These are phyloP conservation scores for Pleurostoma richardsiae DNA, from an alignment of 2,329 filamentous ascomycete genomes.

Conservation along the genomic window DNA sequence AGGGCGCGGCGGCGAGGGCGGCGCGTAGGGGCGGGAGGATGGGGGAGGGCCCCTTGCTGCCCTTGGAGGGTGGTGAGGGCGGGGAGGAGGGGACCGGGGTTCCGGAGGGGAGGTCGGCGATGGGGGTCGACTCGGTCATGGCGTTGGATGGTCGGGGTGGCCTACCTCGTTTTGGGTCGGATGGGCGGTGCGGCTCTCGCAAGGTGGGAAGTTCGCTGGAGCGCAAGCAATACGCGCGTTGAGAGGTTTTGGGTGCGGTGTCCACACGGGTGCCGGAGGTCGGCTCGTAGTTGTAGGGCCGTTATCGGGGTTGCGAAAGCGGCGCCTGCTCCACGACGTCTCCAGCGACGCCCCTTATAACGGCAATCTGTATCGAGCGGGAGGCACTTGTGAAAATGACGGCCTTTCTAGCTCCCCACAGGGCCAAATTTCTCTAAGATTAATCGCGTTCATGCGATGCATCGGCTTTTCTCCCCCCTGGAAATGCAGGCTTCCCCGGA, in stretches of 20 bases:
- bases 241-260: neutral
- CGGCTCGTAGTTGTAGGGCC: neutral
- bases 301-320: neutral
- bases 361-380: neutral
- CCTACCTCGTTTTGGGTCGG: neutral
- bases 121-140: conserved; percentile 12
- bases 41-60: conserved; percentile 9
- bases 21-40: conserved; percentile 18
- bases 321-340: neutral
- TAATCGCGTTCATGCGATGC: neutral
- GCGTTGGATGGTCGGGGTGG: neutral
- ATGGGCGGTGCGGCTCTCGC: neutral
- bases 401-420: neutral
- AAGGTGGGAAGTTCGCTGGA: neutral
- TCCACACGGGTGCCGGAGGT: too few relatives aligned
- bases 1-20: conserved; percentile 28
- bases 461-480: too few relatives aligned
- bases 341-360: neutral
- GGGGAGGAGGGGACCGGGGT: conserved; percentile 24
- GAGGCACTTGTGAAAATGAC: neutral
- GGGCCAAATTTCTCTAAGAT: neutral
- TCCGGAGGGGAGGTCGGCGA: conserved; percentile 28
- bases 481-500: too few relatives aligned
- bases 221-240: neutral
- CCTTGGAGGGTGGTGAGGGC: conserved; percentile 5